A percentile compares a stretch with the other conserved stretches of the same genome.
Evolutionary conservation across 2,329 filamentous ascomycete genomes (phyloP).

Genomic region (Penicillium janthinellum): DNA sequence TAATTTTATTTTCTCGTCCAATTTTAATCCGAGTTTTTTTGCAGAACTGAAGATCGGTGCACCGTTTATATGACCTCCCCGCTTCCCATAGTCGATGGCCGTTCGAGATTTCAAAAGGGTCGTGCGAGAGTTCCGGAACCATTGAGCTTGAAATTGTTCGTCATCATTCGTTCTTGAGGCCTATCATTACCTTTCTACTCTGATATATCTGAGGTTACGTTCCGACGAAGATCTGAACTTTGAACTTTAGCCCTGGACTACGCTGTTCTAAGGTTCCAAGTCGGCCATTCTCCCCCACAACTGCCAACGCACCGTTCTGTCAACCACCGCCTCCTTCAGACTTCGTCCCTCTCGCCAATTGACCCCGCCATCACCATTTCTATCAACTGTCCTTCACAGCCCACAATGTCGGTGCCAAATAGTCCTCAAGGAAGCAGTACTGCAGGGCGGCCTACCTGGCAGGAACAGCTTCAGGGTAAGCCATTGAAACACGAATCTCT

Average conservation of each 20-base stretch:
- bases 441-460: conserved; percentile 49
- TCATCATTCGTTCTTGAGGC: conserved; percentile 2
- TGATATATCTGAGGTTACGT: neutral
- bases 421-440: conserved; percentile 24
- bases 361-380: conserved; percentile 7
- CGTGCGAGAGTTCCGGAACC: conserved; percentile 18
- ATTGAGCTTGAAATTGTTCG: conserved; percentile 17
- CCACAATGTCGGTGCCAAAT: conserved; percentile 30
- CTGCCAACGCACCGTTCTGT: neutral
- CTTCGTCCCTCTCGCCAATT: conserved; percentile 11
- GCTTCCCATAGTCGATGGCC: conserved; percentile 35
- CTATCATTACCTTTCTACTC: conserved; percentile 5
- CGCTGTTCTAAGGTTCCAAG: neutral
- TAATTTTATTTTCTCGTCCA: neutral
- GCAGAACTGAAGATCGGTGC: conserved; percentile 23
- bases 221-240: neutral
- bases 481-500: neutral
- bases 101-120: conserved; percentile 22
- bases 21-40: conserved; percentile 5
- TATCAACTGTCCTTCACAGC: conserved; percentile 3
- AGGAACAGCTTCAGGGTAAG: conserved; percentile 60
- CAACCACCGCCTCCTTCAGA: conserved; percentile 3
- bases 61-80: conserved; percentile 43
- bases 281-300: neutral
- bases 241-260: neutral